phyloP scores from a whole-genome alignment of 2,329 filamentous ascomycete species.

The Aspergillus jensenii region DNA sequence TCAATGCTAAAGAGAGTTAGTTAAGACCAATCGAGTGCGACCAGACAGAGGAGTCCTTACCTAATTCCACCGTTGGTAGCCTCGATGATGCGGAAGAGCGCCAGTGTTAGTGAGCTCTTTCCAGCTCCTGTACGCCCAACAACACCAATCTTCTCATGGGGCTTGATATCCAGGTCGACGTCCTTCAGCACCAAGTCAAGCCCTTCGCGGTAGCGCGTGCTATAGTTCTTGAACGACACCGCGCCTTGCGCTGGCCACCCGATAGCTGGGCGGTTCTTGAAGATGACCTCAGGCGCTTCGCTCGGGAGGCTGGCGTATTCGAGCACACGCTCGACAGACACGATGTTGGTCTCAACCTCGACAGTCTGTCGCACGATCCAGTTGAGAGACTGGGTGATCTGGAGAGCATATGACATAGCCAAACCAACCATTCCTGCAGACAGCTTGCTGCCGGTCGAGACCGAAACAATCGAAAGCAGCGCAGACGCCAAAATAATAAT shows the following conservation, averaged over 20 bases:
- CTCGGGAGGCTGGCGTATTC: conserved; percentile 90
- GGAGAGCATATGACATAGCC: conserved; percentile 93
- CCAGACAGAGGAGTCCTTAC: conserved; percentile 28
- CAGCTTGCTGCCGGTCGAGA: conserved; percentile 65
- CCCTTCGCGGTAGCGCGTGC: conserved; percentile 84
- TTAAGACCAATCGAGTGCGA: neutral
- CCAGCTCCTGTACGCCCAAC: conserved; percentile 94
- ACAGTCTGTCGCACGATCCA: conserved; percentile 99
- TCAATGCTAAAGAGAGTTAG: conserved; percentile 65
- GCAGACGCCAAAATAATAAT: conserved; percentile 89
- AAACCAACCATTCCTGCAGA: conserved; percentile 80
- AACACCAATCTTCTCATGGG: conserved; percentile 96
- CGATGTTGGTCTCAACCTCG: conserved; percentile 99
- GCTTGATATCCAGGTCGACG: conserved; percentile 87
- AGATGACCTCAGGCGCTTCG: conserved; percentile 92
- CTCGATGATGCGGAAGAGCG: conserved; percentile 95
- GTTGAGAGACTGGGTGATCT: conserved; percentile 96
- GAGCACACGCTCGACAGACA: conserved; percentile 94
- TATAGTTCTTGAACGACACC: conserved; percentile 90
- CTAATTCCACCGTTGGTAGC: conserved; percentile 73
- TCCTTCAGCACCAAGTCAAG: conserved; percentile 92
- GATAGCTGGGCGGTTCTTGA: conserved; percentile 79
- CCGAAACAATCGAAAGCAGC: conserved; percentile 76
- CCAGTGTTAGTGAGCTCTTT: conserved; percentile 89
- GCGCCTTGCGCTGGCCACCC: conserved; percentile 90